Percentiles rank a stretch among this genome's conserved stretches.
phyloP scores from a whole-genome alignment of 192 early-diverging fungal genomes.

The Umbelopsis ramanniana region DNA sequence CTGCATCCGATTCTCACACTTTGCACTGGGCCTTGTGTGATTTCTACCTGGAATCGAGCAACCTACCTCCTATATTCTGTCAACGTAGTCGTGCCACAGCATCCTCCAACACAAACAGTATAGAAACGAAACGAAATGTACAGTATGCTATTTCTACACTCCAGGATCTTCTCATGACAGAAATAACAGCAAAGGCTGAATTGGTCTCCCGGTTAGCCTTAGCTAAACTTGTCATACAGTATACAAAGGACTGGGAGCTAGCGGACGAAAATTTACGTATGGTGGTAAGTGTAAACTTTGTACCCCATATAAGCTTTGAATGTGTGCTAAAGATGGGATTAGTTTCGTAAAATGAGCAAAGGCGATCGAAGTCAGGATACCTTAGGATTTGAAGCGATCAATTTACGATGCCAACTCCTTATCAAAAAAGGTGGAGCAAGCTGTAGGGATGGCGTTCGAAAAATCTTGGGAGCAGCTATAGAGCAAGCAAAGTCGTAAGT shows the following conservation, averaged over 20 bases:
- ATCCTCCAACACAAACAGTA: neutral
- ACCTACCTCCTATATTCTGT: neutral
- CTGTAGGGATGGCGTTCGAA: neutral
- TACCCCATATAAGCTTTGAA: neutral
- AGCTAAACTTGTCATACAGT: neutral
- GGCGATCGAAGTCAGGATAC: neutral
- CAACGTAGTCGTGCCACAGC: neutral
- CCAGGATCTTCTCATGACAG: neutral
- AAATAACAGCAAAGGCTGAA: neutral
- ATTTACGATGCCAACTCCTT: neutral
- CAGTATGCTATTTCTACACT: slow-evolving; percentile 10
- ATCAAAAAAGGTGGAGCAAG: neutral
- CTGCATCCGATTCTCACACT: neutral
- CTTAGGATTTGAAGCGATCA: slow-evolving; percentile 7
- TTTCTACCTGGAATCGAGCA: neutral
- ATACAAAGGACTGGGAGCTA: slow-evolving; percentile 1
- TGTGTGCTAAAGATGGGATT: neutral
- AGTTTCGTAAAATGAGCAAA: slow-evolving; percentile 3
- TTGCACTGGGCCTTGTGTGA: slow-evolving; percentile 13
- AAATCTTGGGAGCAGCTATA: neutral
- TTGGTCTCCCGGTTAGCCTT: neutral
- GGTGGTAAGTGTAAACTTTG: neutral
- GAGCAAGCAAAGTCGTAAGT: slow-evolving; percentile 10
- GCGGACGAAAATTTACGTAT: slow-evolving; percentile 5
- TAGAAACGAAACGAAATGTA: neutral